Percentiles rank a stretch among this genome's conserved stretches.
phyloP scores from a whole-genome alignment of 2,329 filamentous ascomycete species.

The Aureobasidium melanogenum region DNA sequence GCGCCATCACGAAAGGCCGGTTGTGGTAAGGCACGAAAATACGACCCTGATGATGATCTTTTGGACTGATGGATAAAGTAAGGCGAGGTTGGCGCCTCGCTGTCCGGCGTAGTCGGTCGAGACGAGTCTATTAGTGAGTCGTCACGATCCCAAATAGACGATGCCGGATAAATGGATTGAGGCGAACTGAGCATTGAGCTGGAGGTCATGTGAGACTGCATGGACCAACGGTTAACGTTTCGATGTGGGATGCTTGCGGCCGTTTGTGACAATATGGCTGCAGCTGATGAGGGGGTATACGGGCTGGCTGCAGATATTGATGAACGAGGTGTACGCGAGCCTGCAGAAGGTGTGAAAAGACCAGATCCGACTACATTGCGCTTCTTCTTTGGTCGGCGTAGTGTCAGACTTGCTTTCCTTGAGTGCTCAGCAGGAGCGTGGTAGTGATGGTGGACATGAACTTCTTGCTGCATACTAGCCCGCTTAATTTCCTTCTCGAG shows the following conservation, averaged over 20 bases:
- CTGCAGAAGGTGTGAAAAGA: constrained; percentile 35
- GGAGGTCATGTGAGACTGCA: constrained; percentile 50
- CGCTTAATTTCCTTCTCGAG: constrained; percentile 58
- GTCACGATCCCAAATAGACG: constrained; percentile 68
- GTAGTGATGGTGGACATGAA: constrained; percentile 94
- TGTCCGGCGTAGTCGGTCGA: constrained; percentile 73
- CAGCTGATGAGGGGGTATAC: constrained; percentile 40
- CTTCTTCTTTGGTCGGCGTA: constrained; percentile 62
- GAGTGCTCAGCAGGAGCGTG: constrained; percentile 49
- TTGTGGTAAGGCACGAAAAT: constrained; percentile 15
- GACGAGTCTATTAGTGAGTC: constrained; percentile 55
- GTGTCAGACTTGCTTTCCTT: constrained; percentile 20
- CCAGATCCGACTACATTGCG: constrained; percentile 54
- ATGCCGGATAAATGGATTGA: constrained; percentile 47
- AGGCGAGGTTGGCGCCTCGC: constrained; percentile 49
- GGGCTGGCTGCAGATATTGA: constrained; percentile 29
- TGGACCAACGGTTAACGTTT: constrained; percentile 52
- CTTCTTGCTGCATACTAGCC: constrained; percentile 64
- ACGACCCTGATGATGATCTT: constrained; percentile 40
- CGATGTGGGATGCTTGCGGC: constrained; percentile 48
- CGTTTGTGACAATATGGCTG: constrained; percentile 55
- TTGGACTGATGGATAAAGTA: constrained; percentile 56
- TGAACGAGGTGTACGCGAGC: constrained; percentile 28
- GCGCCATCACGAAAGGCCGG: constrained; percentile 7
- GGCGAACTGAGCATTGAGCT: constrained; percentile 78